Evolutionary conservation across 345 rosid genomes (phyloP).

Genomic region (Gossypium raimondii): DNA sequence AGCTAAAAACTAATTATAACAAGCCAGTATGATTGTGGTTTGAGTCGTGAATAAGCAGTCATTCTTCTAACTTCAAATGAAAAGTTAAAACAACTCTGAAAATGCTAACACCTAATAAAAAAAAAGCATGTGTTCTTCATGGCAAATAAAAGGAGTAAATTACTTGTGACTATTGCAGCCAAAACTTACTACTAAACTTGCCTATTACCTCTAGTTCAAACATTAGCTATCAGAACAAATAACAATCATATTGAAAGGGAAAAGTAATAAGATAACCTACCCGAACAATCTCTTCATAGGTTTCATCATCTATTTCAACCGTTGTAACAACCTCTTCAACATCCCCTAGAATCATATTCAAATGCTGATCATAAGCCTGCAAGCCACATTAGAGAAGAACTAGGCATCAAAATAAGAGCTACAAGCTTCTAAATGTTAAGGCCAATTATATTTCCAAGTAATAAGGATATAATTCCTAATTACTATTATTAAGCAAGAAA

Average conservation of each 20-base stretch:
- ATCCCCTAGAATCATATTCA: conserved; percentile 98
- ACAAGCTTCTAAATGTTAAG: not conserved
- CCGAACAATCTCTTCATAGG: conserved; percentile 98
- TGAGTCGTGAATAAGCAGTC: not conserved
- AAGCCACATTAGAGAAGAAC: conserved; percentile 1
- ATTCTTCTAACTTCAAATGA: not conserved
- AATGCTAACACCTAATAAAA: not conserved
- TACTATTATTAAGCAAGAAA: not conserved
- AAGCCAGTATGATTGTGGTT: not conserved
- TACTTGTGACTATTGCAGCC: not conserved
- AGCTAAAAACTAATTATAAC: not conserved
- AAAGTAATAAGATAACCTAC: conserved; percentile 35
- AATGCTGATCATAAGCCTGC: conserved; percentile 99
- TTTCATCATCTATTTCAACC: conserved; percentile 94
- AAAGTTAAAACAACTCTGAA: not conserved
- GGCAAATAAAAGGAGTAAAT: not conserved
- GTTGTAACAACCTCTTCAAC: conserved; percentile 97
- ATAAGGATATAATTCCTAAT: not conserved
- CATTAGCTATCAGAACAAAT: not conserved
- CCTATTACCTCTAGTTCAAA: not conserved
- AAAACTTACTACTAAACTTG: not conserved
- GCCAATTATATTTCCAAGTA: not conserved
- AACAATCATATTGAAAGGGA: not conserved
- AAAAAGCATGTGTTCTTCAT: conserved; percentile 4
- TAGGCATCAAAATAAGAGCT: conserved; percentile 8